Evolutionary conservation across 352 stramenopile species (phyloP).

Genomic region (Lagenidium giganteum): DNA sequence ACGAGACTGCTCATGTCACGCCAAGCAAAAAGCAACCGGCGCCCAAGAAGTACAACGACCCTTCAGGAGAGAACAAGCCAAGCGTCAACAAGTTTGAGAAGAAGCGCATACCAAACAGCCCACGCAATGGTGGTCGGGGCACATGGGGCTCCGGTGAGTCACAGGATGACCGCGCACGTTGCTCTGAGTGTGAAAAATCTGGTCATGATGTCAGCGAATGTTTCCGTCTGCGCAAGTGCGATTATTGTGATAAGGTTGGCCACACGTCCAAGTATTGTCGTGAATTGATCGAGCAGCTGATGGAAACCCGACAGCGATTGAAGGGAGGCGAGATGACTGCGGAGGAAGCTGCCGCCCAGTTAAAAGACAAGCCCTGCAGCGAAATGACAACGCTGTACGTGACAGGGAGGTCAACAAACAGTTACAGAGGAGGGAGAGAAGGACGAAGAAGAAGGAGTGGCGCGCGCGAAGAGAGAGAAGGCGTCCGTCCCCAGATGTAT

Average conservation of each 20-base stretch:
- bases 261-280: background rate
- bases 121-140: too few relatives aligned
- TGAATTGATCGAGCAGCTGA: slow-evolving; percentile 2
- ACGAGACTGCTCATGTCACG: slow-evolving; percentile 4
- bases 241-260: background rate
- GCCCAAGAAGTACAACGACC: background rate
- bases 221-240: background rate
- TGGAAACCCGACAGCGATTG: background rate
- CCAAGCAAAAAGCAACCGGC: slow-evolving; percentile 2
- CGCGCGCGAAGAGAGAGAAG: too few relatives aligned
- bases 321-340: background rate
- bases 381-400: slow-evolving; percentile 6
- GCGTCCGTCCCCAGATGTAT: too few relatives aligned
- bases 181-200: background rate
- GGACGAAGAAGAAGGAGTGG: too few relatives aligned
- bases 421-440: too few relatives aligned
- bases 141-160: too few relatives aligned
- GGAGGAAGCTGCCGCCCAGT: slow-evolving; percentile 2
- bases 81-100: too few relatives aligned
- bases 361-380: slow-evolving; percentile 14
- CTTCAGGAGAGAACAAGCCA: background rate
- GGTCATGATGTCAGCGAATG: background rate
- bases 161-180: too few relatives aligned
- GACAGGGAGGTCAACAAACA: slow-evolving; percentile 8
- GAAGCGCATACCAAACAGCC: too few relatives aligned